These are phyloP conservation scores for Cordyceps cicadae DNA, from an alignment of 2,329 filamentous ascomycete genomes.

Conservation along the genomic window DNA sequence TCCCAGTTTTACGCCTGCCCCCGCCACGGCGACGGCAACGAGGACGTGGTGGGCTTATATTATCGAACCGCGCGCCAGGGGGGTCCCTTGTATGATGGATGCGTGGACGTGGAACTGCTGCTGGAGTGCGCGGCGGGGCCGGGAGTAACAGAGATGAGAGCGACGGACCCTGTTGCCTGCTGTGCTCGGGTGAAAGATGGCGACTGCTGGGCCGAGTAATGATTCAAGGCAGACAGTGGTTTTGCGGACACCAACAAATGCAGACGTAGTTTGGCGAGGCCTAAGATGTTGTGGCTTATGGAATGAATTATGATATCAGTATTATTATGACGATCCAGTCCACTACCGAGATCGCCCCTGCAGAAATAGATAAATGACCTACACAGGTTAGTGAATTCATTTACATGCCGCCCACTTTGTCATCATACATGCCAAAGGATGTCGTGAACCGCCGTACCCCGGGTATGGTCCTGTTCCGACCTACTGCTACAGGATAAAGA, in stretches of 20 bases:
- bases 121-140: not conserved
- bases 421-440: too few species aligned
- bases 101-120: not conserved
- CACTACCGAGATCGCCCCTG: too few species aligned
- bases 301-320: too few species aligned
- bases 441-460: too few species aligned
- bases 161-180: not conserved
- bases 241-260: too few species aligned
- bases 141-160: not conserved
- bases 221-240: not conserved
- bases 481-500: not conserved
- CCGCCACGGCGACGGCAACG: not conserved
- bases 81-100: not conserved
- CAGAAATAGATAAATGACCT: too few species aligned
- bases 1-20: slow-evolving; percentile 5
- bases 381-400: too few species aligned
- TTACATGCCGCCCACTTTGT: too few species aligned
- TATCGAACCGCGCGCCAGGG: not conserved
- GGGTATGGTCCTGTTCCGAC: too few species aligned
- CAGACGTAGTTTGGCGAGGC: too few species aligned
- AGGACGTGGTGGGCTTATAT: not conserved
- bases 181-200: not conserved
- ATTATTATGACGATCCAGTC: too few species aligned
- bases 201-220: not conserved
- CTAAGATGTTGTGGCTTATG: too few species aligned